Percentiles rank a stretch among this genome's conserved stretches.
Evolutionary conservation across 139 green algal species (phyloP).

Genomic region (Auxenochlorella pyrenoidosa): DNA sequence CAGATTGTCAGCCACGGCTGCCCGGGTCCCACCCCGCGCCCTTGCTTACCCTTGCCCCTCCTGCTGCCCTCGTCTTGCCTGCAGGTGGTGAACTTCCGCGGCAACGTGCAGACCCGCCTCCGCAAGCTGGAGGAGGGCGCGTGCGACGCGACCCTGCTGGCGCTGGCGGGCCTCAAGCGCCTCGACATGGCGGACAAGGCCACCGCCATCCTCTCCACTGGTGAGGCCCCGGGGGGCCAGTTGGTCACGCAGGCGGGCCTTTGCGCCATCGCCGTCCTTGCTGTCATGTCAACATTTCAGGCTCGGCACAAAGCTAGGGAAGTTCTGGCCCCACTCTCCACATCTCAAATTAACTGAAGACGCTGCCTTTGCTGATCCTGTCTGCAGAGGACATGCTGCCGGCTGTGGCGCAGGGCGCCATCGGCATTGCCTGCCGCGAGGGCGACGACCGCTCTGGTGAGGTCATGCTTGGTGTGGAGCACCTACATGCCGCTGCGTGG

Average conservation of each 20-base stretch:
- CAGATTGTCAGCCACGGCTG: no score
- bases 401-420: slow-evolving; percentile 96
- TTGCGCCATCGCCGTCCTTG: no score
- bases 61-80: slow-evolving; percentile 31
- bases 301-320: no score
- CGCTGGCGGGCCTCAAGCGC: slow-evolving; percentile 95
- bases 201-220: slow-evolving; percentile 80
- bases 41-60: background rate
- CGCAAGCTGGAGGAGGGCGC: slow-evolving; percentile 96
- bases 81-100: slow-evolving; percentile 98
- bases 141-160: slow-evolving; percentile 94
- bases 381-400: slow-evolving; percentile 91
- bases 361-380: background rate
- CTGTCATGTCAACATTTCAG: no score
- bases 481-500: no score
- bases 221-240: no score
- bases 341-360: no score
- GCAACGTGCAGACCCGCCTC: slow-evolving; percentile 97
- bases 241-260: no score
- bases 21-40: background rate
- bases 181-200: slow-evolving; percentile 95
- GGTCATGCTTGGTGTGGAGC: background rate
- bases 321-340: no score
- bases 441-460: slow-evolving; percentile 72
- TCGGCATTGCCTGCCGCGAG: slow-evolving; percentile 97